Base-by-base conservation (phyloP, 73 alveolate genomes). In the Breviolum minutum region DNA sequence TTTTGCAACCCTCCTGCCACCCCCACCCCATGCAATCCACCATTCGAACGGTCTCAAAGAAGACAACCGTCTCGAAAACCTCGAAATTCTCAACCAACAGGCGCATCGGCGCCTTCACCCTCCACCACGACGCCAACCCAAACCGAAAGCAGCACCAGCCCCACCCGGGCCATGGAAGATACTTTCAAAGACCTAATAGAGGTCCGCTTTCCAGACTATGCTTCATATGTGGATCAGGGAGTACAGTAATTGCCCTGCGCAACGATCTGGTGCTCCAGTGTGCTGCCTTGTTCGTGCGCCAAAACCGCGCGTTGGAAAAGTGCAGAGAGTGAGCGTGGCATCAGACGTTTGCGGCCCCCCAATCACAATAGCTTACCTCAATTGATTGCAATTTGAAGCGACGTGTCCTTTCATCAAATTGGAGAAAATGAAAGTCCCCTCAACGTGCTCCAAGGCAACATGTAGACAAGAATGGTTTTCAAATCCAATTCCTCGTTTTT, bases 121-220 rank as follows among this genome's bases (percentile, higher is more conserved):
- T n/a, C n/a, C n/a, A n/a, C n/a, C n/a, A n/a, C n/a, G n/a, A n/a
- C n/a, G n/a, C n/a, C n/a, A n/a, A n/a, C n/a, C n/a, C n/a, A n/a
- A n/a, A n/a, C n/a, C n/a, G n/a, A n/a, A n/a, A n/a, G n/a, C n/a
- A n/a, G n/a, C n/a, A n/a, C n/a, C n/a, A n/a, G n/a, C n/a, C n/a
- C n/a, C n/a, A n/a, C n/a, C n/a, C n/a, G n/a, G n/a, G n/a, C n/a
- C 19, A 77, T 77, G 86, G 86, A 77, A 27, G 86, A 77, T 77
- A 8, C 62, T 0, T 77, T 77, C 24, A 10, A n/a, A 8, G 63
- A 9, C 19, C 16, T 77, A 8, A 77, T n/a, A 24, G 86, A 77
- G 30, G 19, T 7, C 19, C 62, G 86, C 12, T 71, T 71, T 20
- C 81, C 81, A 20, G 81, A 71, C 81, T 71, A 71, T 20, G 26